A percentile compares a stretch with the other conserved stretches of the same genome.
Evolutionary conservation across 805 yeast genomes (phyloP).

Genomic region (Wickerhamiella slavikovae): DNA sequence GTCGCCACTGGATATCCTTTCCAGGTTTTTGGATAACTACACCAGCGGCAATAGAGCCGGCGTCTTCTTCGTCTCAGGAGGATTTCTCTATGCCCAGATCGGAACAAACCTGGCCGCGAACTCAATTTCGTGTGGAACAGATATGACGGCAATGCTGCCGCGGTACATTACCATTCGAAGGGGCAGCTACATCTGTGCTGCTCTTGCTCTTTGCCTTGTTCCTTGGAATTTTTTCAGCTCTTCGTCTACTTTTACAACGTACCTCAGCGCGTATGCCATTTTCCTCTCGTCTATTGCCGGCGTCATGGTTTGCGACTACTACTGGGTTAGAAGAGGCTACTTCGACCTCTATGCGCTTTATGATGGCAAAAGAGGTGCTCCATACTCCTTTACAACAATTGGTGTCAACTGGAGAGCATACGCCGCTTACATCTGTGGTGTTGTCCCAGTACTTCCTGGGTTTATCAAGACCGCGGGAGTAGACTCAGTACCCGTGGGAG

Average conservation of each 20-base stretch:
- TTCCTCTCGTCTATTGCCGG: constrained; percentile 75
- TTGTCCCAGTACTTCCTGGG: constrained; percentile 69
- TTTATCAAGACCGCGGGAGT: constrained; percentile 58
- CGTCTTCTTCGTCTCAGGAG: constrained; percentile 50
- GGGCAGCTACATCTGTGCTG: constrained; percentile 63
- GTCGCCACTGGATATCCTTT: constrained; percentile 65
- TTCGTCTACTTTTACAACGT: constrained; percentile 57
- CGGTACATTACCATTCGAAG: constrained; percentile 40
- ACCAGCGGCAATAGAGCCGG: constrained; percentile 64
- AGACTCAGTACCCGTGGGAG: constrained; percentile 55
- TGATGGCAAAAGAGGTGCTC: constrained; percentile 22
- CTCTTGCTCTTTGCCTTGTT: constrained; percentile 46
- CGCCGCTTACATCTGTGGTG: constrained; percentile 60
- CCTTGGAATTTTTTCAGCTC: constrained; percentile 68
- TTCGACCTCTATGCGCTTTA: constrained; percentile 46
- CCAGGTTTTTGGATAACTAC: constrained; percentile 30
- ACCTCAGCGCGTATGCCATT: constrained; percentile 61
- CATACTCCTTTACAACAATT: constrained; percentile 48
- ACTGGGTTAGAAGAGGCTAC: constrained; percentile 52
- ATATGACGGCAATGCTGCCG: constrained; percentile 27
- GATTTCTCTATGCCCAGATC: constrained; percentile 34
- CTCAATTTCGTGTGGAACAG: constrained; percentile 29
- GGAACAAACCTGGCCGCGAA: constrained; percentile 29
- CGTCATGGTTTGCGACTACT: constrained; percentile 39
- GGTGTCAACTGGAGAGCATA: constrained; percentile 78